A percentile compares a stretch with the other conserved stretches of the same genome.
These are phyloP conservation scores for Volvox reticuliferus DNA, from an alignment of 139 green algal genomes.

Conservation along the genomic window DNA sequence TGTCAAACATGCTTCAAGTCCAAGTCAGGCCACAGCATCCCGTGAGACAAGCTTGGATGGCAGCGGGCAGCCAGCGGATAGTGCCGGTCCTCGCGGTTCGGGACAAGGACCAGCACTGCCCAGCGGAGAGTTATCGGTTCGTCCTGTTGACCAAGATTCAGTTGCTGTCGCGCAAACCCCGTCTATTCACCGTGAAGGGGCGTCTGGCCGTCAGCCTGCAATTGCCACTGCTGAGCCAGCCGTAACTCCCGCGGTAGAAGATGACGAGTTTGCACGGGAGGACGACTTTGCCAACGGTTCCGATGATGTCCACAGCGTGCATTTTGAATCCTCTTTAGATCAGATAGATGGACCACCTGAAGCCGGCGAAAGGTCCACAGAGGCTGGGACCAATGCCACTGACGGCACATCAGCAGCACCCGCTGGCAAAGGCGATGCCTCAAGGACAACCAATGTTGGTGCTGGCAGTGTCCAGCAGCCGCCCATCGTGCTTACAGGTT, in stretches of 20 bases:
- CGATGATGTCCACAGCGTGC: slow-evolving; percentile 20
- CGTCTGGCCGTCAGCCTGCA: too few species aligned
- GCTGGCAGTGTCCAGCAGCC: too few species aligned
- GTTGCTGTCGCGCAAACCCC: too few species aligned
- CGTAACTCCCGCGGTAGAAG: background rate
- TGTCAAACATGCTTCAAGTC: background rate
- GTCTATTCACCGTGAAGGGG: too few species aligned
- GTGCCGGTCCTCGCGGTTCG: background rate
- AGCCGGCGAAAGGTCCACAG: background rate
- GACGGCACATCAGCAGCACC: background rate
- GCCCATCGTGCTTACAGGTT: too few species aligned
- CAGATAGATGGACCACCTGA: background rate
- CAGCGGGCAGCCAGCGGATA: background rate
- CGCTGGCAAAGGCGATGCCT: background rate
- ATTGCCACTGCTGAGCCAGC: background rate
- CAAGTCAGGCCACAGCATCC: background rate
- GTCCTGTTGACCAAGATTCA: too few species aligned
- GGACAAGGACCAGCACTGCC: background rate
- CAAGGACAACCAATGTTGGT: background rate
- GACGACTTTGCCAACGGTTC: background rate
- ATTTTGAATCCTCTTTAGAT: slow-evolving; percentile 4
- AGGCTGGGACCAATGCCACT: background rate
- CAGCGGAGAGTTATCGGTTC: background rate
- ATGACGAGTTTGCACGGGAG: background rate
- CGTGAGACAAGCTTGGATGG: background rate